Evolutionary conservation across 805 yeast genomes (phyloP), one percentile per base, ranked within the genome.

Genomic region (Pichia sporocuriosa): DNA sequence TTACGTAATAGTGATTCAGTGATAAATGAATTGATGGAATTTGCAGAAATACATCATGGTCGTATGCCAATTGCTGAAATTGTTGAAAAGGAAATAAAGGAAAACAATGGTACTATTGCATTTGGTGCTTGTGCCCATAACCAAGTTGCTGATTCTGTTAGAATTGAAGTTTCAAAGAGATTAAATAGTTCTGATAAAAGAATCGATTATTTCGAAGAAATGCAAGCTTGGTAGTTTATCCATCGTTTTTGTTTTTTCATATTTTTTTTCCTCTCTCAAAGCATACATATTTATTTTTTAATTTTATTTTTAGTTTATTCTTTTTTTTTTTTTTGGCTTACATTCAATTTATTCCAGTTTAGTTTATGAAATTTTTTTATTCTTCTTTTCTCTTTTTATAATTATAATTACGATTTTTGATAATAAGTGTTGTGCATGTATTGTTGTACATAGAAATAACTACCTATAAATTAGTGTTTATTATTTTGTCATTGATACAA

Each of bases 51-150:
- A 53, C 57, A 66, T 46, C 64, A 59, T 32, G 74, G 73, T 27
- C 65, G 78, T 56, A 69, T 75, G 13, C 49, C 67, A 39, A 46
- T 69, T 25, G 52, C 54, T 1, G 56, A 50, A 16, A 21, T 72
- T 16, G 57, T 75, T 13, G 46, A 47, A 6, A 40, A 52, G 9
- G 77, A 71, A 43, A 57, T 73, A 12, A 40, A 32, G 3, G 63
- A 59, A 30, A 49, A 68, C 16, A 44, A 48, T 13, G 73, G 73
- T 8, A 52, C 73, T 6, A 48, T 69, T 39, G 77, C 73, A 2
- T 57, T 75, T 47, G 70, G 68, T 40, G 64, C 70, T 4, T 75
- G 80, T 62, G 76, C 74, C 20, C 74, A 72, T 55, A 63, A 68
- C 22, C 45, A 61, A 22, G 63, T 72, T 64, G 69, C 63, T 29